A percentile compares a stretch with the other conserved stretches of the same genome.
These are phyloP conservation scores for Talaromyces liani DNA, from an alignment of 495 filamentous ascomycete genomes.

Conservation along the genomic window DNA sequence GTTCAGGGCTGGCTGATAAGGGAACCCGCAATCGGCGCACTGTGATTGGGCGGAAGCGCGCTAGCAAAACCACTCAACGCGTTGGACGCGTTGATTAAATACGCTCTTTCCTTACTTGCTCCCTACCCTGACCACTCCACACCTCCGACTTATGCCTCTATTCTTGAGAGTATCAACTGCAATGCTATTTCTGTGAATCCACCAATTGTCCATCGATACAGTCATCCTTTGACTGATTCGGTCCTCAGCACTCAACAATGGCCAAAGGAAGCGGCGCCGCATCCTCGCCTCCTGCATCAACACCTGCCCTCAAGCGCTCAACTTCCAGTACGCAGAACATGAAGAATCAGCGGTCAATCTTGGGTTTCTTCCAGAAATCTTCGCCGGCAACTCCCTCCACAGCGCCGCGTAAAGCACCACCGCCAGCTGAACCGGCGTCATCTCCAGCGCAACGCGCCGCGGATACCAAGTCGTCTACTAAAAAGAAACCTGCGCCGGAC, in stretches of 20 bases:
- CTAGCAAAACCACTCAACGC: slow-evolving; percentile 5
- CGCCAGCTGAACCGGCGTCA: slow-evolving; percentile 26
- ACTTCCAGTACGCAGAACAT: slow-evolving; percentile 42
- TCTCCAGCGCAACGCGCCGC: slow-evolving; percentile 35
- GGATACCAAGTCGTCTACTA: slow-evolving; percentile 3
- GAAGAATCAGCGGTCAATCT: slow-evolving; percentile 72
- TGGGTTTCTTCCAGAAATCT: slow-evolving; percentile 79
- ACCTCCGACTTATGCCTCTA: neutral
- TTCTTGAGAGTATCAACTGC: neutral
- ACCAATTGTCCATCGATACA: neutral
- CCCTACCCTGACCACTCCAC: neutral
- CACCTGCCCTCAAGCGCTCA: slow-evolving; percentile 37
- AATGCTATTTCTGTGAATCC: neutral
- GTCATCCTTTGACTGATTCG: neutral
- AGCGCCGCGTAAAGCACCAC: slow-evolving; percentile 11
- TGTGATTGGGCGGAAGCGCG: neutral
- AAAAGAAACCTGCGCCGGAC: slow-evolving; percentile 23
- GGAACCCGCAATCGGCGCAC: neutral
- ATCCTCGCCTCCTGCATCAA: slow-evolving; percentile 30
- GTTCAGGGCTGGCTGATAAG: too few relatives aligned
- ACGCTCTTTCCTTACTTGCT: neutral
- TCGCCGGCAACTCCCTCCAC: slow-evolving; percentile 35
- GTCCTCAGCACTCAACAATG: neutral
- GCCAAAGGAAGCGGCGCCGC: slow-evolving; percentile 14
- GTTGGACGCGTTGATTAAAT: slow-evolving; percentile 1